These are phyloP conservation scores for Fusarium albidum DNA, from an alignment of 2,329 filamentous ascomycete species.

Conservation along the genomic window DNA sequence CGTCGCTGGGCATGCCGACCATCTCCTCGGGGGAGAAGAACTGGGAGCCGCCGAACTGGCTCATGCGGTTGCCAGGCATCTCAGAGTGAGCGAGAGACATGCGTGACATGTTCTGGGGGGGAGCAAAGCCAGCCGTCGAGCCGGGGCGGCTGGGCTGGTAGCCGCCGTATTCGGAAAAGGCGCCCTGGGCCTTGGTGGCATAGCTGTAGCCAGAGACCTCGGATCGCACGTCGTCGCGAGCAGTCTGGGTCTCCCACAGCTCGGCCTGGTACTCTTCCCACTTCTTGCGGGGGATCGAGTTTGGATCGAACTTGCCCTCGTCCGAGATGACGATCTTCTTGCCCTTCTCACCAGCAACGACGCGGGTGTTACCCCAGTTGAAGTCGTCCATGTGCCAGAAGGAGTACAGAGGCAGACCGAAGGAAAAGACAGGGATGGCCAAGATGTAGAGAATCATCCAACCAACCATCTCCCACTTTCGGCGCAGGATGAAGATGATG, in stretches of 20 bases:
- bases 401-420: slow-evolving; percentile 87
- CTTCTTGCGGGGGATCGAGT: slow-evolving; percentile 93
- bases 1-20: slow-evolving; percentile 82
- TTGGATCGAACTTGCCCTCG: slow-evolving; percentile 96
- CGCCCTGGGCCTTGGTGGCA: slow-evolving; percentile 79
- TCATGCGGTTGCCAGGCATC: slow-evolving; percentile 65
- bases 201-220: slow-evolving; percentile 96
- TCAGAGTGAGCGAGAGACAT: slow-evolving; percentile 85
- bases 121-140: slow-evolving; percentile 59
- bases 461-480: slow-evolving; percentile 99
- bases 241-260: slow-evolving; percentile 92
- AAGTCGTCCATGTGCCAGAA: slow-evolving; percentile 99
- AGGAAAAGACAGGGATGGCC: slow-evolving; percentile 90
- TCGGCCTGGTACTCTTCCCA: slow-evolving; percentile 99
- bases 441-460: slow-evolving; percentile 98
- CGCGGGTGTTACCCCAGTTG: slow-evolving; percentile 98
- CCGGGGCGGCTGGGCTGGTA: slow-evolving; percentile 66
- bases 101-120: slow-evolving; percentile 65
- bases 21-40: slow-evolving; percentile 73
- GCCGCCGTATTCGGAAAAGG: slow-evolving; percentile 75
- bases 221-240: slow-evolving; percentile 82
- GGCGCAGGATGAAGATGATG: slow-evolving; percentile 93
- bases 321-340: slow-evolving; percentile 93
- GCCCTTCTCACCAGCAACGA: slow-evolving; percentile 93
- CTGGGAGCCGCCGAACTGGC: slow-evolving; percentile 67